Evolutionary conservation across 2,329 filamentous ascomycete species (phyloP), one percentile per base, ranked within the genome.

Genomic region (Didymella keratinophila): DNA sequence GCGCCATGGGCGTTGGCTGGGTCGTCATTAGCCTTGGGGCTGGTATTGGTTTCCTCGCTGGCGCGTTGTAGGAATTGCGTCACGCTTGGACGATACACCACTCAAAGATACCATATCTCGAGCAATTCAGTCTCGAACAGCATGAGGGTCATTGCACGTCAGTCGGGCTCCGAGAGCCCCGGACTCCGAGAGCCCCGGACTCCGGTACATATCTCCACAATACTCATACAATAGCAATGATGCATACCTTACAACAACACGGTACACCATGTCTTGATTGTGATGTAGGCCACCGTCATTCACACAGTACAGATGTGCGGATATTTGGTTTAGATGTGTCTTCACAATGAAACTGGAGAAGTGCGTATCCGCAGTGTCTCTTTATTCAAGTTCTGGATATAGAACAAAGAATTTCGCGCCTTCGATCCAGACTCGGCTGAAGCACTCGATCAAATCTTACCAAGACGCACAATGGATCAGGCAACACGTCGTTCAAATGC

Each of bases 11-110:
- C 14, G 34, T 51, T 11, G 64, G 59, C 1, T 58, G 60, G 57
- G 25, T 66, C 11, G 32, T 61, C 6, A 58, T 65, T 18, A 63
- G 61, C 20, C 49, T 70, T 9, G 68, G 65, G n/a, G 60, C 65
- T 4, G 69, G 68, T 32, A 55, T 56, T 25, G 67, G 60, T 12
- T 56, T 62, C 43, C 25, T 63, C 4, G 37, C 52, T 8, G 62
- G 57, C 25, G 50, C 58, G 32, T 34, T 66, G 20, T 66, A 60
- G 44, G 34, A 41, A 11, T 11, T 41, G 20, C 10, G 23, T 1
- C 4, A 18, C 36, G 1, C 2, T 21, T 14, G 37, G 18, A 23
- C 10, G 10, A 6, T 6, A 14, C 11, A 11, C 11, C 5, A 14
- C n/a, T 23, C 12, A 20, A 23, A 9, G 11, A 23, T 18, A 41